Base-by-base conservation (phyloP, 352 stramenopile species). In the Globisporangium irregulare region DNA sequence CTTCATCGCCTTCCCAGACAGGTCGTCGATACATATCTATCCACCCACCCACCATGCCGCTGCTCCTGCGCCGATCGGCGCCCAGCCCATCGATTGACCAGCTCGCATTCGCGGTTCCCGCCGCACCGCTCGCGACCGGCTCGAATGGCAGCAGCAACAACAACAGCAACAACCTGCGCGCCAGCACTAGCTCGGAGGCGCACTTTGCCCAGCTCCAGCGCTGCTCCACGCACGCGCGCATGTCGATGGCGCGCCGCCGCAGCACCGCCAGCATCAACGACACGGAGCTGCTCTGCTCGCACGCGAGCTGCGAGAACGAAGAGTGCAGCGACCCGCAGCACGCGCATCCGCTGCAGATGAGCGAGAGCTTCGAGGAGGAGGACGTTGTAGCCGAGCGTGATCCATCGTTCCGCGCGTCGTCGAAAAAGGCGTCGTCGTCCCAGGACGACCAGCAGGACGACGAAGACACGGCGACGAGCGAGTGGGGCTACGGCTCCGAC, bases 61-160 rank as follows among this genome's bases (percentile, higher is more conserved):
- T 89, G 29, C 77, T 94, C 9, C 62, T 94, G 59, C 82, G 86
- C 58, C 72, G 79, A 48, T 77, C 81, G 24, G 86, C 86, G 24
- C 84, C 86, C 10, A 91, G 82, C 61, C 85, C 84, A 1, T 86
- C 81, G 22, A 81, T 93, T 43, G 84, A 93, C 46, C 80, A 93
- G 73, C 86, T 94, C 58, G 75, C 81, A 48, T 82, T 90, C 67
- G 61, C 77, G 0, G 66, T 80, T 59, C 73, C 74, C 2, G 68
- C 72, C 12, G 69, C 70, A 9, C 75, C 79, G 55, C 65, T 85
- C n/a, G 48, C 70, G 0, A 34, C 60, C 41, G 65, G 61, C 24
- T 50, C 34, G 5, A 53, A 8, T 46, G 34, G 50, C 34, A 50
- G 18, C 63, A 62, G 0, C 51, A 67, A 36, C 61, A 61, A 22